These are phyloP conservation scores for Xylaria scruposa DNA, from an alignment of 495 filamentous ascomycete species.

Conservation along the genomic window DNA sequence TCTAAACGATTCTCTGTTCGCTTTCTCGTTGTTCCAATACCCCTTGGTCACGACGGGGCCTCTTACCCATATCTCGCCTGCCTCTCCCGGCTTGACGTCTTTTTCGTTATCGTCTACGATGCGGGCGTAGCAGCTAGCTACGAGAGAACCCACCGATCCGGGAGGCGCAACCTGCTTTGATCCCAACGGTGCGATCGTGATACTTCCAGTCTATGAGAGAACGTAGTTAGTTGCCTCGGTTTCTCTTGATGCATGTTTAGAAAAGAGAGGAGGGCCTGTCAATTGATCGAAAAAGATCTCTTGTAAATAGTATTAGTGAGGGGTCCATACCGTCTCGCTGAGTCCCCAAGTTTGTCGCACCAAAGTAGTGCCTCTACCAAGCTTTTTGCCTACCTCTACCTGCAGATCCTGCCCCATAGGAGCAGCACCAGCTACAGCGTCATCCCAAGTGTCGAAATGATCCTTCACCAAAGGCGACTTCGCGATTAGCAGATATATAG, in stretches of 20 bases:
- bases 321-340: conserved; percentile 59
- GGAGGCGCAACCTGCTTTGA: not conserved
- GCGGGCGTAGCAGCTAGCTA: conserved; percentile 62
- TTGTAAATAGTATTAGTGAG: not conserved
- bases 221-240: not conserved
- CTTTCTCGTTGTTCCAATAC: conserved; percentile 69
- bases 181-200: conserved; percentile 34
- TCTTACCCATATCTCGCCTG: conserved; percentile 45
- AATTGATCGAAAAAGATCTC: not conserved
- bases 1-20: conserved; percentile 64
- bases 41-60: conserved; percentile 70
- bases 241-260: not conserved
- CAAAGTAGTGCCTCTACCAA: conserved; percentile 48
- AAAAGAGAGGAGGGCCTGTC: not conserved
- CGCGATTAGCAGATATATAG: conserved; percentile 57
- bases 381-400: conserved; percentile 33
- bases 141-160: conserved; percentile 63
- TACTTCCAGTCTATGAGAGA: conserved; percentile 33
- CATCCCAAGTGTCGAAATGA: conserved; percentile 45
- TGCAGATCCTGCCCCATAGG: conserved; percentile 51
- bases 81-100: conserved; percentile 47
- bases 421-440: conserved; percentile 40
- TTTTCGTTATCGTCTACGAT: conserved; percentile 52
- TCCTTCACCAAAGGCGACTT: conserved; percentile 57
- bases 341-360: conserved; percentile 76